Conservation (phyloP, 768 basidiomycete species). For the Agaricus bisporus region DNA sequence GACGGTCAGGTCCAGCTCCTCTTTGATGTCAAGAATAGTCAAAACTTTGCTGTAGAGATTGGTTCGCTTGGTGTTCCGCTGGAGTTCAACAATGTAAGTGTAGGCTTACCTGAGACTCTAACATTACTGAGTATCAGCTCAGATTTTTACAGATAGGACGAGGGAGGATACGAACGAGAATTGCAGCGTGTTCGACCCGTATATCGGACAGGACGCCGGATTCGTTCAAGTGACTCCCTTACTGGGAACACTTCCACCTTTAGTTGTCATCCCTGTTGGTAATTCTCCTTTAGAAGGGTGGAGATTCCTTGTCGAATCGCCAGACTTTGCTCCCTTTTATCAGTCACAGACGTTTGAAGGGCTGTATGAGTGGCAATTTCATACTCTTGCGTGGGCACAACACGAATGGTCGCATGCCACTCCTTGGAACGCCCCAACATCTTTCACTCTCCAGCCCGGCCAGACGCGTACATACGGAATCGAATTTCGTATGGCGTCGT, state of each 20-base stretch:
- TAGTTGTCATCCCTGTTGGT: slow-evolving; percentile 42
- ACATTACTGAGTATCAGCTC: neutral
- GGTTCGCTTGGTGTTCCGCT: slow-evolving; percentile 47
- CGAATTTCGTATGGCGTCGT: slow-evolving; percentile 42
- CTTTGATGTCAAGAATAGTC: slow-evolving; percentile 45
- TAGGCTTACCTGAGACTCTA: neutral
- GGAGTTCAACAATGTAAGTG: slow-evolving; percentile 49
- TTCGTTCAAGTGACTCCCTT: slow-evolving; percentile 48
- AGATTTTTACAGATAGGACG: slow-evolving; percentile 52
- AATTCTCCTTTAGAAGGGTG: slow-evolving; percentile 52
- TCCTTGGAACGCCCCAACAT: slow-evolving; percentile 51
- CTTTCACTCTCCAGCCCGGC: slow-evolving; percentile 36
- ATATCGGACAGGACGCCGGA: slow-evolving; percentile 51
- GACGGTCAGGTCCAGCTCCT: slow-evolving; percentile 37
- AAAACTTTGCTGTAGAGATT: slow-evolving; percentile 42
- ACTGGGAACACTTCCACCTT: slow-evolving; percentile 45
- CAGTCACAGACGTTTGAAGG: slow-evolving; percentile 58
- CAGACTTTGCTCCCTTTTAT: slow-evolving; percentile 38
- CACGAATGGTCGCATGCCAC: slow-evolving; percentile 47
- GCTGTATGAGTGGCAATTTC: slow-evolving; percentile 55
- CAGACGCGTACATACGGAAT: slow-evolving; percentile 48
- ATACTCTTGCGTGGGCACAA: slow-evolving; percentile 50
- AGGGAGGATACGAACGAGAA: slow-evolving; percentile 44
- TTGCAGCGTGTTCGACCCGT: slow-evolving; percentile 53
- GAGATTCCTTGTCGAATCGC: slow-evolving; percentile 49